phyloP scores from a whole-genome alignment of 1,139 yeast species.

The Yamadazyma spencermartinsiae region DNA sequence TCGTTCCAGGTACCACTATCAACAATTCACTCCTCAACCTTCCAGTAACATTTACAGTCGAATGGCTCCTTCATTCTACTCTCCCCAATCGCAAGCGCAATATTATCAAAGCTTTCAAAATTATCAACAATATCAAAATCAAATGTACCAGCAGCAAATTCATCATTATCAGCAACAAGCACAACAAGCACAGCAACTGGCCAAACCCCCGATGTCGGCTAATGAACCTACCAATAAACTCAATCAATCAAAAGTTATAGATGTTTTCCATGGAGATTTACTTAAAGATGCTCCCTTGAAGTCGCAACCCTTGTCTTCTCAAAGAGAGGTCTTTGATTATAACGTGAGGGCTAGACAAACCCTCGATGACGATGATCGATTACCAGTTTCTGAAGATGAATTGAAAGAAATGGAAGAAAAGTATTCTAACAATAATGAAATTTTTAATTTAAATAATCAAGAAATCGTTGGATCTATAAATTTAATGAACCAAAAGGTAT shows the following conservation, averaged over 20 bases:
- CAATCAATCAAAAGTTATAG: slow-evolving; percentile 32
- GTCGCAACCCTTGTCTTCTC: slow-evolving; percentile 59
- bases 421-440: slow-evolving; percentile 16
- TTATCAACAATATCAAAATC: slow-evolving; percentile 2
- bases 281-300: slow-evolving; percentile 50
- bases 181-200: not conserved
- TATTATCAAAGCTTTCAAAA: slow-evolving; percentile 1
- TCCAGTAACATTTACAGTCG: slow-evolving; percentile 13
- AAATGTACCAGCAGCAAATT: slow-evolving; percentile 4
- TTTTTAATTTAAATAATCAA: slow-evolving; percentile 5
- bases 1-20: slow-evolving; percentile 10
- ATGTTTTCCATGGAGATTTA: slow-evolving; percentile 51
- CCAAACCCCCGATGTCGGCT: not conserved
- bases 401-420: slow-evolving; percentile 40
- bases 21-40: slow-evolving; percentile 19
- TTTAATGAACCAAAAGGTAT: slow-evolving; percentile 44
- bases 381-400: slow-evolving; percentile 40
- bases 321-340: slow-evolving; percentile 42
- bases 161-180: slow-evolving; percentile 3
- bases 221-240: not conserved
- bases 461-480: slow-evolving; percentile 45
- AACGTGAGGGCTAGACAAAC: slow-evolving; percentile 5
- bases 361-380: slow-evolving; percentile 32
- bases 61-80: slow-evolving; percentile 6
- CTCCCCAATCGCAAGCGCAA: slow-evolving; percentile 4